Evolutionary conservation across 2,329 filamentous ascomycete genomes (phyloP), one percentile per base, ranked within the genome.

Genomic region (Phaeosphaeriaceae sp.): DNA sequence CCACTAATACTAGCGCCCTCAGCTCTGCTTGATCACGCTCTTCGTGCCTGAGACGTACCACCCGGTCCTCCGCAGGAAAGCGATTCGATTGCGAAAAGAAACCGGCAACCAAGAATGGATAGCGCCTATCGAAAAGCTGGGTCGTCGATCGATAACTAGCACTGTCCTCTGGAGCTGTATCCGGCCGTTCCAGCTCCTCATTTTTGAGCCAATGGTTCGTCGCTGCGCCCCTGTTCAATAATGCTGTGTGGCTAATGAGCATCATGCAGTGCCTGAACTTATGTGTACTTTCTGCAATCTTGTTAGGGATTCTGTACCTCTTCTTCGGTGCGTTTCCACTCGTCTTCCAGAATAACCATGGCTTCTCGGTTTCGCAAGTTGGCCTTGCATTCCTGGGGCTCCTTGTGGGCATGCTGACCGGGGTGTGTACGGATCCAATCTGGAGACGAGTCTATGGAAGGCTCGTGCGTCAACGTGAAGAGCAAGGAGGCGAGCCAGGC

Each of bases 241-340:
- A 11, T 42, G 22, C 46, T n/a, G 47, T 42, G 24, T 70, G 67
- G 69, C 62, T 61, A 61, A 64, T 68, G 74, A 62, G 75, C 57
- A 62, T 48, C 46, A 51, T 57, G 19, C 57, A 79, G 76, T 91
- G 89, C 58, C 81, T 95, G 56, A 88, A 88, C 65, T 86, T 97
- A 24, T 95, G 92, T 76, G 79, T 95, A 21, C 91, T 93, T 67
- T 91, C 91, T 0, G 92, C 92, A 41, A 86, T 97, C 53, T 81
- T 97, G n/a, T 83, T 97, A 7, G 93, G 93, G 5, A 90, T 96
- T 46, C 80, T 97, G 2, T 97, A 97, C 73, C 86, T 97, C 41
- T 96, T 96, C 81, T 96, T 96, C 74, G 92, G 92, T 20, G 92
- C 93, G 0, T 96, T 97, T 69, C 86, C 90, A 5, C 81, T 96